phyloP scores from a whole-genome alignment of 2,329 filamentous ascomycete genomes.

The Ophiostoma perfectum region DNA sequence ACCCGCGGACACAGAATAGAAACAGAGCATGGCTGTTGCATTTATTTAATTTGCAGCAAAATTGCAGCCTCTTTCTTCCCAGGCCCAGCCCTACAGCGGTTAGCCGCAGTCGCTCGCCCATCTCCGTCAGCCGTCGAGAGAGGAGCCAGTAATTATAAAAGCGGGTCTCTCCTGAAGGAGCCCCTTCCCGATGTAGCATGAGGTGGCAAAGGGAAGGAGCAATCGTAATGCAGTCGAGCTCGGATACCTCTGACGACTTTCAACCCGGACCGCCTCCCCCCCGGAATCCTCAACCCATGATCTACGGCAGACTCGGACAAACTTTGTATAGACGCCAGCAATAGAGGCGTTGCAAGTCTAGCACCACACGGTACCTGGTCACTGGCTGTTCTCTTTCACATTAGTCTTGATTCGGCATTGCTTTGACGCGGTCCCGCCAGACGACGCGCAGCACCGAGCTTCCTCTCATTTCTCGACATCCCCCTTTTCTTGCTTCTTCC shows the following conservation, averaged over 20 bases:
- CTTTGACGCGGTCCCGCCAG: conserved; percentile 5
- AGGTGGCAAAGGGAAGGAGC: conserved; percentile 10
- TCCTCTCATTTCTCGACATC: conserved; percentile 8
- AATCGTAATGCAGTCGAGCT: background rate
- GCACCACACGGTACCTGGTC: too few species aligned
- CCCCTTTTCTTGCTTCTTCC: background rate
- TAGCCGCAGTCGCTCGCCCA: background rate
- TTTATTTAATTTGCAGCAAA: background rate
- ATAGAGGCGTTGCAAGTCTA: background rate
- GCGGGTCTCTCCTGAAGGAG: conserved; percentile 14
- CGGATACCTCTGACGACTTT: conserved; percentile 11
- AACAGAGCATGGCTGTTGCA: too few species aligned
- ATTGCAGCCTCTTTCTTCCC: background rate
- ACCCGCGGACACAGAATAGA: background rate
- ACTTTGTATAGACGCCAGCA: background rate
- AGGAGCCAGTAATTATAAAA: conserved; percentile 1
- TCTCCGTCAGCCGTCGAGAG: background rate
- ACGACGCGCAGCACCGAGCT: conserved; percentile 8
- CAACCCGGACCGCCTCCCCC: background rate
- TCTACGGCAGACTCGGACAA: background rate
- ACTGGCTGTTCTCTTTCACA: background rate
- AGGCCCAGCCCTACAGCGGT: background rate
- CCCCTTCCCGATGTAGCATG: background rate
- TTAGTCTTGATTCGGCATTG: background rate
- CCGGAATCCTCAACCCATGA: background rate